A percentile compares a stretch with the other conserved stretches of the same genome.
phyloP scores from a whole-genome alignment of 2,329 filamentous ascomycete genomes.

The Alternaria brassicicola region DNA sequence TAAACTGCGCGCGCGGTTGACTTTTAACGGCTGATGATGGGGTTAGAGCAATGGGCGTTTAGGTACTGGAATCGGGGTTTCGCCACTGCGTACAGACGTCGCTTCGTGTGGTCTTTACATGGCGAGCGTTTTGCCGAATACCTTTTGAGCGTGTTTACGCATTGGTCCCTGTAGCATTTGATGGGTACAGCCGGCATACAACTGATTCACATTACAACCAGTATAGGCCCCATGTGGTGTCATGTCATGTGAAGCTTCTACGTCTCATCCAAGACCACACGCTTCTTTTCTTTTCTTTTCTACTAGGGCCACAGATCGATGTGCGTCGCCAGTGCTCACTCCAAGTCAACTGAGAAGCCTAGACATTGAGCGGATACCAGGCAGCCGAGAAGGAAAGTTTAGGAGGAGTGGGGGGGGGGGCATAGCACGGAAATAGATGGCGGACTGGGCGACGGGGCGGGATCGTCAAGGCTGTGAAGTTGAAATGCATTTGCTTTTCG shows the following conservation, averaged over 20 bases:
- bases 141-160: background rate
- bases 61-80: conserved; percentile 13
- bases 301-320: background rate
- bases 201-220: background rate
- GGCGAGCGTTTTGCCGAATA: background rate
- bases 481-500: background rate
- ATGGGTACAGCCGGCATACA: too few relatives aligned
- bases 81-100: conserved; percentile 12
- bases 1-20: conserved; percentile 5
- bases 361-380: background rate
- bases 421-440: background rate
- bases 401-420: too few relatives aligned
- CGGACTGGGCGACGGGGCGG: background rate
- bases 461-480: background rate
- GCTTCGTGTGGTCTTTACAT: background rate
- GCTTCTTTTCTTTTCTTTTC: too few relatives aligned
- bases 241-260: background rate
- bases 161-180: background rate
- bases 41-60: conserved; percentile 27
- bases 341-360: background rate
- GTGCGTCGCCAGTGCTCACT: background rate
- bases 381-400: background rate
- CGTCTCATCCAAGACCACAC: background rate
- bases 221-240: background rate
- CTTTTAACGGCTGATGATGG: conserved; percentile 12